Evolutionary conservation across 495 filamentous ascomycete genomes (phyloP).

Genomic region (Aspergillus heteromorphus): DNA sequence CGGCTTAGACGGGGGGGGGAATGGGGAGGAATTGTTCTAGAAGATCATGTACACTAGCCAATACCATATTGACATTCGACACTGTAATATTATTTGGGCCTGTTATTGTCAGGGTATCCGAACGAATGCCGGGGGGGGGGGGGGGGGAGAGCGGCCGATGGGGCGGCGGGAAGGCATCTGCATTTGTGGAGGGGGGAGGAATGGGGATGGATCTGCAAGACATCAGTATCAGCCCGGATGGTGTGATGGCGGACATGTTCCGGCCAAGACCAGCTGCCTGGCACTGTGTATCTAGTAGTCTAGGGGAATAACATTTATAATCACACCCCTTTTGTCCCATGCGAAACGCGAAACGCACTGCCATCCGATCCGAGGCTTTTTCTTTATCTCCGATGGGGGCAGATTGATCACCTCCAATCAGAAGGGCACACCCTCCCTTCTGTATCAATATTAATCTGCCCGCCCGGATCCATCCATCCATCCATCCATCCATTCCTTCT

Average conservation of each 20-base stretch:
- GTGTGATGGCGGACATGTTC: conserved; percentile 14
- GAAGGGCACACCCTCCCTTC: background rate
- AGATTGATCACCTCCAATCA: background rate
- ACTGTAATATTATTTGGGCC: background rate
- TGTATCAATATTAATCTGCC: background rate
- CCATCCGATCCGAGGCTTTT: background rate
- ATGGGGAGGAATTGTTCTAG: background rate
- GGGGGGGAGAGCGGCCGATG: background rate
- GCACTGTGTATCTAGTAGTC: background rate
- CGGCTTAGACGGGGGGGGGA: conserved; percentile 14
- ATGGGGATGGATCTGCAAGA: conserved; percentile 1
- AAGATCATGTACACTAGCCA: background rate
- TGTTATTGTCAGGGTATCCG: background rate
- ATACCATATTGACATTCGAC: background rate
- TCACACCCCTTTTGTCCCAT: background rate
- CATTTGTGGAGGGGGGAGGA: no score
- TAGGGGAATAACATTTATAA: no score
- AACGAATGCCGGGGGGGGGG: background rate
- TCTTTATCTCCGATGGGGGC: conserved; percentile 7
- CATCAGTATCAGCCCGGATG: conserved; percentile 14
- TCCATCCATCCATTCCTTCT: background rate
- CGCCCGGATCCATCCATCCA: no score
- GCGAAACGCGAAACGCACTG: background rate
- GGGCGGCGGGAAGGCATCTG: background rate
- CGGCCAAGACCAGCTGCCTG: background rate